phyloP scores from a whole-genome alignment of 2,329 filamentous ascomycete species.

The Fusarium longipes region DNA sequence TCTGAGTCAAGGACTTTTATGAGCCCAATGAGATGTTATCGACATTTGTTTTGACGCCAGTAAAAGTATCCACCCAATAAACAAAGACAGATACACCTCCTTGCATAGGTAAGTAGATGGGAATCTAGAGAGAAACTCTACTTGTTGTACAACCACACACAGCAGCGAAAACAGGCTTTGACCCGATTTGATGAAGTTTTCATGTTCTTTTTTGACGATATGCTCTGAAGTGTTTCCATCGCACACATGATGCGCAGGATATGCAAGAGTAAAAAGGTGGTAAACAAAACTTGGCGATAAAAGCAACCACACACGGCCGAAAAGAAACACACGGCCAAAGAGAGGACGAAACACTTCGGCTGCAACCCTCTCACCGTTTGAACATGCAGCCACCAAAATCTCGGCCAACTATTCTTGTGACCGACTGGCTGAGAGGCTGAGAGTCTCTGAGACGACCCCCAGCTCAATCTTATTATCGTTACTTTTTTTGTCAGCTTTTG shows the following conservation, averaged over 20 bases:
- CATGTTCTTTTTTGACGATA: background rate
- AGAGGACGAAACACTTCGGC: constrained; percentile 20
- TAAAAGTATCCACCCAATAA: constrained; percentile 4
- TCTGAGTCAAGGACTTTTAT: constrained; percentile 24
- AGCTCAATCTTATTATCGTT: constrained; percentile 11
- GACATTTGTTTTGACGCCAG: constrained; percentile 5
- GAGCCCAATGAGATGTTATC: constrained; percentile 30
- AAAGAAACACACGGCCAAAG: constrained; percentile 6
- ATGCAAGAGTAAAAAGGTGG: constrained; percentile 1
- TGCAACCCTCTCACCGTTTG: constrained; percentile 34
- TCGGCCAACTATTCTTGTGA: constrained; percentile 11
- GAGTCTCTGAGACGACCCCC: constrained; percentile 28
- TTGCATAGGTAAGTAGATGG: constrained; percentile 13
- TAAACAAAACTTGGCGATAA: constrained; percentile 6
- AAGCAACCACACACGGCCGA: constrained; percentile 11
- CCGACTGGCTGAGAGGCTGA: constrained; percentile 16
- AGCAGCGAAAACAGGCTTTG: constrained; percentile 19
- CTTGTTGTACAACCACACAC: constrained; percentile 18
- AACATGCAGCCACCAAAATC: constrained; percentile 25
- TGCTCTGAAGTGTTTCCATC: constrained; percentile 9
- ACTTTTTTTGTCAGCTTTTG: constrained; percentile 13
- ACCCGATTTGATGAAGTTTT: background rate
- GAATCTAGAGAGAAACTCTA: background rate
- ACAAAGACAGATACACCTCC: constrained; percentile 10
- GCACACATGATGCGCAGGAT: constrained; percentile 12